Percentiles rank a stretch among this genome's conserved stretches.
These are phyloP conservation scores for Murraya paniculata DNA, from an alignment of 345 rosid species.

Conservation along the genomic window DNA sequence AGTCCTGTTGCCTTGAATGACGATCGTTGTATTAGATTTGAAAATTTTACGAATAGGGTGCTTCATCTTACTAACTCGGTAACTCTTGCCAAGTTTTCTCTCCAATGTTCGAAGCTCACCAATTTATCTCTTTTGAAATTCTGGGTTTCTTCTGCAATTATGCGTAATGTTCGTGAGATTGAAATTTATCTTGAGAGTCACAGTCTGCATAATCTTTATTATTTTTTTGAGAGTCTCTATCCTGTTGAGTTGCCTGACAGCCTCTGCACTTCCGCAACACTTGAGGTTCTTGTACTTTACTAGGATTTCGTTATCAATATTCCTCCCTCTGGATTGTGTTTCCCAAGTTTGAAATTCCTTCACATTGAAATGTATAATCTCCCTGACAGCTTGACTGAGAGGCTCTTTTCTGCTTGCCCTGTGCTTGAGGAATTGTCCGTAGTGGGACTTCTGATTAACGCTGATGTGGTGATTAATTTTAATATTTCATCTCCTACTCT, in stretches of 20 bases:
- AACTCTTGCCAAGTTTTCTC: neutral
- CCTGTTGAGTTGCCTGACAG: neutral
- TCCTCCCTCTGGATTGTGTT: neutral
- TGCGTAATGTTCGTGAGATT: neutral
- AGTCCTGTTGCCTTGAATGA: rapidly evolving
- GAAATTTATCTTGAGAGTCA: neutral
- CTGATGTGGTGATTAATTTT: neutral
- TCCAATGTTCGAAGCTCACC: neutral
- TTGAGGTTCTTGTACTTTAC: neutral
- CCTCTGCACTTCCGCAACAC: neutral
- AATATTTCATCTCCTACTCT: neutral
- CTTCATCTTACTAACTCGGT: neutral
- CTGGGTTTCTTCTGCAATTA: neutral
- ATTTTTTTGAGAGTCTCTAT: too few species aligned
- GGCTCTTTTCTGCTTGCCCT: neutral
- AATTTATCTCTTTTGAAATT: neutral
- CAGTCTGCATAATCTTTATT: too few species aligned
- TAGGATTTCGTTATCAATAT: neutral
- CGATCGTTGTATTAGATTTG: neutral
- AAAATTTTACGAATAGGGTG: neutral
- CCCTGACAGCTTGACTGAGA: neutral
- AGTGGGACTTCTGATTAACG: neutral
- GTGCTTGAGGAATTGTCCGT: neutral
- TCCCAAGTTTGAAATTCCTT: neutral
- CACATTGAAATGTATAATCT: neutral